Conservation (phyloP, 345 rosid genomes). For the Linum trigynum region DNA sequence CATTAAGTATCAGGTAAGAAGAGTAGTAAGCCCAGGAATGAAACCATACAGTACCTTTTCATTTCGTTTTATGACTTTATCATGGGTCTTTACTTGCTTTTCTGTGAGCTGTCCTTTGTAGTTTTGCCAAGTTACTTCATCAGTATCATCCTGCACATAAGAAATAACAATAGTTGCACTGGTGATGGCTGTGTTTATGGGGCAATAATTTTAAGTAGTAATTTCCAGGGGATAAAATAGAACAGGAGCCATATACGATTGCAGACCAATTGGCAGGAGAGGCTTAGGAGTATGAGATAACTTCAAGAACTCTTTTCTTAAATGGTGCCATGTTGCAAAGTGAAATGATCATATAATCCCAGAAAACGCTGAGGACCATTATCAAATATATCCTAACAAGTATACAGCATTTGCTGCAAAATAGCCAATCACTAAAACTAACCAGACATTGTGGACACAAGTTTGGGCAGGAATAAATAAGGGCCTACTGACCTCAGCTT, state of each 20-base stretch:
- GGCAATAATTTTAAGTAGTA: no score
- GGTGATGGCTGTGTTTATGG: not conserved
- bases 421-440: not conserved
- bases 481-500: conserved; percentile 58
- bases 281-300: no score
- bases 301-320: not conserved
- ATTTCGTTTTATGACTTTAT: conserved; percentile 66
- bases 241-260: no score
- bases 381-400: not conserved
- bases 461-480: not conserved
- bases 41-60: conserved; percentile 42
- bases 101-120: conserved; percentile 89
- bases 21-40: not conserved
- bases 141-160: conserved; percentile 58
- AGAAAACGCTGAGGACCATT: not conserved
- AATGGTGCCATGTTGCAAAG: not conserved
- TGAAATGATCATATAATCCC: not conserved
- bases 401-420: not conserved
- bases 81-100: conserved; percentile 91
- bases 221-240: no score
- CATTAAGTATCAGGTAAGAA: not conserved
- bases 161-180: not conserved
- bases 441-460: not conserved
- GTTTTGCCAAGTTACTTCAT: conserved; percentile 94
- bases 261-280: no score